phyloP scores from a whole-genome alignment of 495 filamentous ascomycete species.

The Penicillium robsamsonii region DNA sequence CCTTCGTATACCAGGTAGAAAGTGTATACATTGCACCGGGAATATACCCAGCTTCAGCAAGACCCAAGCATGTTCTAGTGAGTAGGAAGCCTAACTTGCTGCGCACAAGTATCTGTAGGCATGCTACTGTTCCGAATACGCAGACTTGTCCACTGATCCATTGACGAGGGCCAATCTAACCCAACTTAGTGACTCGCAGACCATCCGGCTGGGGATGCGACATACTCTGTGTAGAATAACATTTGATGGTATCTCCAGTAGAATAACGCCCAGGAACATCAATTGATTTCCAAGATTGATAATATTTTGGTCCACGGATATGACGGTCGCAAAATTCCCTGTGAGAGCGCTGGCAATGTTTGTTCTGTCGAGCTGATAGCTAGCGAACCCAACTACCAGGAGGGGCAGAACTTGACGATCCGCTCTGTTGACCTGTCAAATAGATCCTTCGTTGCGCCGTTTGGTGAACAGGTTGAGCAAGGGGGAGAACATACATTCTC shows the following conservation, averaged over 20 bases:
- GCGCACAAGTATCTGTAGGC: slow-evolving; percentile 52
- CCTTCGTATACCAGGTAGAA: slow-evolving; percentile 55
- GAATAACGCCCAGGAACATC: slow-evolving; percentile 51
- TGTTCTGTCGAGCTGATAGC: slow-evolving; percentile 45
- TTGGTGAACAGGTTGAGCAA: neutral
- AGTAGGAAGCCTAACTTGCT: slow-evolving; percentile 42
- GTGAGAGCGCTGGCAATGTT: slow-evolving; percentile 49
- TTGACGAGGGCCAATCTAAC: slow-evolving; percentile 44
- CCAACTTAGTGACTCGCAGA: neutral
- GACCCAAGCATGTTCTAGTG: slow-evolving; percentile 47
- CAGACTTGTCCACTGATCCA: slow-evolving; percentile 55
- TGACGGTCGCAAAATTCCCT: slow-evolving; percentile 40
- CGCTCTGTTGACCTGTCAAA: neutral
- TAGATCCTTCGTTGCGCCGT: neutral
- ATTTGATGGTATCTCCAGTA: slow-evolving; percentile 55
- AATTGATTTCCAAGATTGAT: slow-evolving; percentile 56
- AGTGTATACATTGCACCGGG: slow-evolving; percentile 54
- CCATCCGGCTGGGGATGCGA: neutral
- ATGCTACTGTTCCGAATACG: slow-evolving; percentile 51
- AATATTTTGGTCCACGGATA: slow-evolving; percentile 48
- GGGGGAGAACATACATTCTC: neutral
- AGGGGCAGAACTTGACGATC: neutral
- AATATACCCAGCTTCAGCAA: slow-evolving; percentile 57
- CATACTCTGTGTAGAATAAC: slow-evolving; percentile 14
- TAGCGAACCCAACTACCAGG: neutral